Percentiles rank a stretch among this genome's conserved stretches.
Evolutionary conservation across 2,329 filamentous ascomycete species (phyloP).

Genomic region (Delphinella strobiligena): DNA sequence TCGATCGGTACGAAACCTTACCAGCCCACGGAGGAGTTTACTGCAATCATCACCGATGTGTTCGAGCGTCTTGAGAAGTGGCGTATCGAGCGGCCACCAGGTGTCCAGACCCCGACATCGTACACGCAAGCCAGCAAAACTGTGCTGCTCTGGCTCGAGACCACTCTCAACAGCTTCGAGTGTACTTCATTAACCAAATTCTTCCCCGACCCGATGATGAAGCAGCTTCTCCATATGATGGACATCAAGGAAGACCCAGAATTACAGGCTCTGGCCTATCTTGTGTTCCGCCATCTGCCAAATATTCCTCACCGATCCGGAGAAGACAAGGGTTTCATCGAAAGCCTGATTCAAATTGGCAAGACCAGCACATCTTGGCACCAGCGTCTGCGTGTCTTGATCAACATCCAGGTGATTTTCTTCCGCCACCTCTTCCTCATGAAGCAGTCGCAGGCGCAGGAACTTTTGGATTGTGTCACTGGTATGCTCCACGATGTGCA

Average conservation of each 20-base stretch:
- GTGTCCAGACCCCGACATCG: constrained; percentile 82
- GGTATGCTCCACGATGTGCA: constrained; percentile 88
- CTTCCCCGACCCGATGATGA: constrained; percentile 81
- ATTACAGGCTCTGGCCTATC: constrained; percentile 84
- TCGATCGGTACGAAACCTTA: constrained; percentile 81
- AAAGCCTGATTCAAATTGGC: constrained; percentile 76
- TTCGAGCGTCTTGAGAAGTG: constrained; percentile 75
- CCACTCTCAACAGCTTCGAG: constrained; percentile 79
- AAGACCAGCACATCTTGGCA: constrained; percentile 82
- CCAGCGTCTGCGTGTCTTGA: constrained; percentile 82
- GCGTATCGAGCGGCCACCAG: constrained; percentile 71
- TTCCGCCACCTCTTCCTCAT: constrained; percentile 92
- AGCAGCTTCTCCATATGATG: constrained; percentile 98
- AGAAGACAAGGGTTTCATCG: constrained; percentile 74
- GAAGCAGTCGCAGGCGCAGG: constrained; percentile 58
- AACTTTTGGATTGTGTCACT: constrained; percentile 83
- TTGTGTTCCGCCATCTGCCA: constrained; percentile 90
- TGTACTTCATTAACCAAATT: constrained; percentile 84
- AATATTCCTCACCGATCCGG: constrained; percentile 87
- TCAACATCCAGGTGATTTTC: constrained; percentile 98
- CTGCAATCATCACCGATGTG: constrained; percentile 57
- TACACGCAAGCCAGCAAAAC: constrained; percentile 97
- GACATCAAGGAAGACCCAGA: constrained; percentile 98
- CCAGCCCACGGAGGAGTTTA: constrained; percentile 61
- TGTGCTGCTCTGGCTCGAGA: constrained; percentile 87